These are phyloP conservation scores for Hymenoscyphus occultus DNA, from an alignment of 2,329 filamentous ascomycete species.

Conservation along the genomic window DNA sequence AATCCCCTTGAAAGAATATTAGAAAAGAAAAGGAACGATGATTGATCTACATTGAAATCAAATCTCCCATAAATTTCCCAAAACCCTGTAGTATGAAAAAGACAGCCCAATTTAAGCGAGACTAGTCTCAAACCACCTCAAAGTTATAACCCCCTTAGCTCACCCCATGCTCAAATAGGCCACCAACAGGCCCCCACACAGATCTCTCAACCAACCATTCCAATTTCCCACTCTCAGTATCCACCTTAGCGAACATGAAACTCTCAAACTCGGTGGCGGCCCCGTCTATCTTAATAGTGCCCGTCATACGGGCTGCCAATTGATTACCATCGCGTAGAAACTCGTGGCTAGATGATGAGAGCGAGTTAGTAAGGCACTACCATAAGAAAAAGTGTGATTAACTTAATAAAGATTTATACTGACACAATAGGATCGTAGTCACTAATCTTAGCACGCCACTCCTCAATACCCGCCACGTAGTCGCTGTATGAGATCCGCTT, in stretches of 20 bases:
- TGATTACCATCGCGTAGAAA: background rate
- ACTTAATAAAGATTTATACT: background rate
- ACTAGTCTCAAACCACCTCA: no score
- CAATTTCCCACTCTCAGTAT: background rate
- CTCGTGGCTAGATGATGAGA: background rate
- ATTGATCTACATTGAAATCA: no score
- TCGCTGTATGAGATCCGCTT: background rate
- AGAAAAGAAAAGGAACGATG: no score
- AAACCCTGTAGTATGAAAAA: no score
- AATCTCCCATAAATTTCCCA: no score
- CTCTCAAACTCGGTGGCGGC: background rate
- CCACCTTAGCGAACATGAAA: background rate
- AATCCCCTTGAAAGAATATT: no score
- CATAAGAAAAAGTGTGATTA: background rate
- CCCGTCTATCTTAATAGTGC: background rate
- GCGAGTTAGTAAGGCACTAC: no score
- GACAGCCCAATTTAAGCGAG: no score
- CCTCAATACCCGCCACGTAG: background rate
- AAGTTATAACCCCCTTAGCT: no score
- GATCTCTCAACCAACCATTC: background rate
- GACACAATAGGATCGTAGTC: background rate
- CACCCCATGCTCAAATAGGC: background rate
- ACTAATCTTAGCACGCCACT: background rate
- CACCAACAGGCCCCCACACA: background rate
- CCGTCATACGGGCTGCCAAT: background rate